A percentile compares a stretch with the other conserved stretches of the same genome.
Conservation (phyloP, 2,329 filamentous ascomycete genomes). For the Aspergillus tubingensis region DNA sequence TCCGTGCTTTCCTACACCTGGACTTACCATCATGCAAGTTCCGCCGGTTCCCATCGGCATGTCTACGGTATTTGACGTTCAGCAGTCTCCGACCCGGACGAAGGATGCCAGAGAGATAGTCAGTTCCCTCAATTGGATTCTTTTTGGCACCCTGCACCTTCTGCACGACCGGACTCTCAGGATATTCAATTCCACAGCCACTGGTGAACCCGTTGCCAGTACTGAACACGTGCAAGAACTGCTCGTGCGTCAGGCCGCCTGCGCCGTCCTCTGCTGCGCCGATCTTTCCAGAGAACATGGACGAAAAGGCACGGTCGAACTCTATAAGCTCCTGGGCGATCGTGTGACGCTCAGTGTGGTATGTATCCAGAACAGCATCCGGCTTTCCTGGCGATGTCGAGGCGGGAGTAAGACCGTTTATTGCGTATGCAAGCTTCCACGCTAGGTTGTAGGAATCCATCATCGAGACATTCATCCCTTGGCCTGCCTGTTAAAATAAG, state of each 20-base stretch:
- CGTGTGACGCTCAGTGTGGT: constrained; percentile 39
- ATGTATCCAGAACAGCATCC: constrained; percentile 39
- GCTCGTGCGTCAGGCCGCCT: constrained; percentile 33
- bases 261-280: constrained; percentile 26
- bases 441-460: constrained; percentile 53
- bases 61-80: constrained; percentile 36
- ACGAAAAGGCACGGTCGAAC: constrained; percentile 43
- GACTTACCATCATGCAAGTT: constrained; percentile 40
- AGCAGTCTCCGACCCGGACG: constrained; percentile 38
- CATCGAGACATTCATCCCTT: constrained; percentile 80
- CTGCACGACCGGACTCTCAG: constrained; percentile 31
- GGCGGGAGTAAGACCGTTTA: constrained; percentile 39
- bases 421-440: constrained; percentile 43
- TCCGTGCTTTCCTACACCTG: too few relatives aligned
- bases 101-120: constrained; percentile 39
- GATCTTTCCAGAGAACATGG: constrained; percentile 45
- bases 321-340: constrained; percentile 43
- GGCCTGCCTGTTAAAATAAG: constrained; percentile 56
- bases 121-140: constrained; percentile 33
- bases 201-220: constrained; percentile 42
- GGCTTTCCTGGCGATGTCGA: constrained; percentile 11
- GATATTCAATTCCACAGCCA: constrained; percentile 44
- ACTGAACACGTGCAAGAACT: constrained; percentile 41
- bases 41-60: constrained; percentile 39
- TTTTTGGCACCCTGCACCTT: constrained; percentile 16